Evolutionary conservation across 2,329 filamentous ascomycete genomes (phyloP).

Genomic region (Phialophora macrospora): DNA sequence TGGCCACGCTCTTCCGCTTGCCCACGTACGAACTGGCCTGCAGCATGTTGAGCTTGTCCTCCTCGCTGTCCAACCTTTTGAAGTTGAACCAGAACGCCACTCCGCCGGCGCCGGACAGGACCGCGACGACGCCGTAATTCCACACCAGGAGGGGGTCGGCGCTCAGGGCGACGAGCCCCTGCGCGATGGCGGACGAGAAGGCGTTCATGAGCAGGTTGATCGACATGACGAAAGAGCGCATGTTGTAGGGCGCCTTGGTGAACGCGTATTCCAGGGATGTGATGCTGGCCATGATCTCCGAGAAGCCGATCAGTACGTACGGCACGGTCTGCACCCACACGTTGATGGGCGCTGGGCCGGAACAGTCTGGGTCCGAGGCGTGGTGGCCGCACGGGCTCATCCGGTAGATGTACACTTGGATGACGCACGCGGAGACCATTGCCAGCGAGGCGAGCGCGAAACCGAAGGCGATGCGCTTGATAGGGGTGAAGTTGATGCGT

Average conservation of each 20-base stretch:
- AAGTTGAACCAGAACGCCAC: slow-evolving; percentile 71
- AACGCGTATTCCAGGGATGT: slow-evolving; percentile 76
- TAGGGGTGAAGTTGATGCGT: slow-evolving; percentile 57
- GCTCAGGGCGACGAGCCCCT: slow-evolving; percentile 67
- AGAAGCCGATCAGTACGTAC: slow-evolving; percentile 41
- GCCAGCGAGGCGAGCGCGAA: slow-evolving; percentile 55
- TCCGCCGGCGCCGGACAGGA: slow-evolving; percentile 67
- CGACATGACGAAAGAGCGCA: slow-evolving; percentile 71
- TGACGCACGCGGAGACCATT: slow-evolving; percentile 58
- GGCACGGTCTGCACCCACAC: slow-evolving; percentile 55
- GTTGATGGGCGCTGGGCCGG: slow-evolving; percentile 62
- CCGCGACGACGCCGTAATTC: slow-evolving; percentile 71
- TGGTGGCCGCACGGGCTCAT: slow-evolving; percentile 64
- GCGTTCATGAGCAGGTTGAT: slow-evolving; percentile 74
- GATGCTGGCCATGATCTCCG: slow-evolving; percentile 50
- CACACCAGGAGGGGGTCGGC: slow-evolving; percentile 70
- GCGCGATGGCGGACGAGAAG: slow-evolving; percentile 70
- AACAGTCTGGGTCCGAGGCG: slow-evolving; percentile 58
- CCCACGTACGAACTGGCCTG: slow-evolving; percentile 31
- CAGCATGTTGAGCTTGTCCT: slow-evolving; percentile 67
- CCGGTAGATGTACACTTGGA: slow-evolving; percentile 63
- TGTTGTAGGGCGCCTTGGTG: slow-evolving; percentile 77
- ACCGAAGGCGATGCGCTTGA: slow-evolving; percentile 59
- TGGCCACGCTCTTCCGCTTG: slow-evolving; percentile 16
- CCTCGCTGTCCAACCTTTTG: slow-evolving; percentile 66